These are phyloP conservation scores for Vigna reflexopilosa DNA, from an alignment of 306 rosid species.

Conservation along the genomic window DNA sequence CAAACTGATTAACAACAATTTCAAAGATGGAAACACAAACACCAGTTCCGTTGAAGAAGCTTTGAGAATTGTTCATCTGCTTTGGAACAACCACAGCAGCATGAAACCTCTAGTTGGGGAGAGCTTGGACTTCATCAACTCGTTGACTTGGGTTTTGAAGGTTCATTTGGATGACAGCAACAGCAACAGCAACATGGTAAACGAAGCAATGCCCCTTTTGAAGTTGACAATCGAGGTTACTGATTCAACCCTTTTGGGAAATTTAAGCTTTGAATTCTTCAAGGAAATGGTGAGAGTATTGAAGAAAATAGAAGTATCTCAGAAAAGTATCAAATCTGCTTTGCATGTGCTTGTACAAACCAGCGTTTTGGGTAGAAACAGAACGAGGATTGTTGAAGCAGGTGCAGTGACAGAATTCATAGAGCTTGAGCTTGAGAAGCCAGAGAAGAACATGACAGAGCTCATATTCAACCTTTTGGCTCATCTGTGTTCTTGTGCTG, in stretches of 20 bases:
- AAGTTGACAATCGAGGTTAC: conserved; percentile 49
- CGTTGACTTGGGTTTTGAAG: conserved; percentile 68
- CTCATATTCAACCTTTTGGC: conserved; percentile 64
- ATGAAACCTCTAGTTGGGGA: conserved; percentile 45
- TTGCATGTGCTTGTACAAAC: conserved; percentile 54
- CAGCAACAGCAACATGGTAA: conserved; percentile 44
- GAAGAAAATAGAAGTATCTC: conserved; percentile 44
- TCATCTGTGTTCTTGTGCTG: conserved; percentile 64
- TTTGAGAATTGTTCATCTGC: conserved; percentile 51
- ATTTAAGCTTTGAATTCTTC: conserved; percentile 62
- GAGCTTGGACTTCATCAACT: conserved; percentile 58
- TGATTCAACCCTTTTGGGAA: conserved; percentile 48
- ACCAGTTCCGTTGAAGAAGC: conserved; percentile 52
- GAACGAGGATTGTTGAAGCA: conserved; percentile 60
- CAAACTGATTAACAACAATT: conserved; percentile 45
- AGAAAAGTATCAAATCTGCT: conserved; percentile 54
- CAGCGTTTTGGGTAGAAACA: conserved; percentile 61
- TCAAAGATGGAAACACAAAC: conserved; percentile 41
- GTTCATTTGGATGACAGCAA: conserved; percentile 38
- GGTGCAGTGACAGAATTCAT: conserved; percentile 62
- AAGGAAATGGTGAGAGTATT: conserved; percentile 45
- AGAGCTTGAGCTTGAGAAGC: conserved; percentile 64
- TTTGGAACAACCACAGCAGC: conserved; percentile 47
- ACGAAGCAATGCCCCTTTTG: conserved; percentile 57
- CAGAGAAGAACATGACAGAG: conserved; percentile 58